Evolutionary conservation across 2,329 filamentous ascomycete species (phyloP).

Genomic region (Ascochyta clinopodiicola): DNA sequence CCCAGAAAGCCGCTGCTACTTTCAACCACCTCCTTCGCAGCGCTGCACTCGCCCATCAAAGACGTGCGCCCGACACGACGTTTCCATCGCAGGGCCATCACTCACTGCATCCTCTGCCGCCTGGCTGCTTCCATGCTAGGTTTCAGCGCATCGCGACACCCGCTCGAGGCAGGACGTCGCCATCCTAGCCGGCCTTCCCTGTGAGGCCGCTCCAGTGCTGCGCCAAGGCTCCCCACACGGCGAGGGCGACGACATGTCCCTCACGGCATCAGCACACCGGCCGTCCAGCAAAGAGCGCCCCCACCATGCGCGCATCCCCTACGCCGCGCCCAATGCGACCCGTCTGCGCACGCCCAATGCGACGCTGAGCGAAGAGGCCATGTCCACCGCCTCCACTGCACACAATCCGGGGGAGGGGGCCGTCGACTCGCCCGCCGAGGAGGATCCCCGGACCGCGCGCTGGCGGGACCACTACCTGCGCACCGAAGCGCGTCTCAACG

Average conservation of each 20-base stretch:
- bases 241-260: slow-evolving; percentile 46
- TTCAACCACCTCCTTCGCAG: slow-evolving; percentile 30
- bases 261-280: slow-evolving; percentile 47
- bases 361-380: slow-evolving; percentile 53
- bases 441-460: slow-evolving; percentile 58
- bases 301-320: slow-evolving; percentile 51
- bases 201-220: slow-evolving; percentile 43
- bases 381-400: slow-evolving; percentile 48
- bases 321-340: slow-evolving; percentile 43
- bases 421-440: slow-evolving; percentile 52
- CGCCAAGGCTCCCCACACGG: slow-evolving; percentile 45
- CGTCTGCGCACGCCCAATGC: slow-evolving; percentile 52
- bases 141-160: slow-evolving; percentile 48
- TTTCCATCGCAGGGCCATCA: slow-evolving; percentile 46
- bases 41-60: slow-evolving; percentile 45
- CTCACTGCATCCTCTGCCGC: slow-evolving; percentile 34
- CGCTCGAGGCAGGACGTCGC: slow-evolving; percentile 51
- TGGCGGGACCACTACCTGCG: slow-evolving; percentile 80
- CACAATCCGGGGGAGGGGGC: slow-evolving; percentile 45
- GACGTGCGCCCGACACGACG: slow-evolving; percentile 33
- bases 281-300: slow-evolving; percentile 51
- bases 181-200: slow-evolving; percentile 46
- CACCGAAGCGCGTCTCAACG: slow-evolving; percentile 77
- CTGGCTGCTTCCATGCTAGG: slow-evolving; percentile 48
- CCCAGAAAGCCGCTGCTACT: slow-evolving; percentile 15